Base-by-base conservation (phyloP, 129 eudicot genomes). In the Arctium lappa region DNA sequence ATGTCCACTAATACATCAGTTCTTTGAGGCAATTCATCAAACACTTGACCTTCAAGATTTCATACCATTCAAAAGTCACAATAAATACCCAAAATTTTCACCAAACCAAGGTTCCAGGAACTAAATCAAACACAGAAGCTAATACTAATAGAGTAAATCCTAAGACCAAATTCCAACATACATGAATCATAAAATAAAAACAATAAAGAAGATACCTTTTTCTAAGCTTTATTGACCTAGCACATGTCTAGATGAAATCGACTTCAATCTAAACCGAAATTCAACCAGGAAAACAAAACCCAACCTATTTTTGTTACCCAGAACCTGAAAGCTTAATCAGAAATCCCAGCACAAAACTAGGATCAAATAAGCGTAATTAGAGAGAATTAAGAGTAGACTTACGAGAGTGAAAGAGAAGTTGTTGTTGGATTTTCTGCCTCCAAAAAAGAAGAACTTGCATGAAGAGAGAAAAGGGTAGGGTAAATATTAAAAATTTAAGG, bases 1-100 rank as follows among this genome's bases (percentile, higher is more conserved):
- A 88, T 89, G 72, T 62, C 56, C 78, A 60, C 3, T 13, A 6
- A 60, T 1, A 60, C 2, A n/a, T 60, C 27, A 60, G 68, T 60
- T 60, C 68, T 16, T 60, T 60, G 29, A 60, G 68, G 68, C 68
- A 60, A 16, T 60, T 60, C 68, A 60, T 60, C 68, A 7, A 60
- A 60, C 68, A 60, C 68, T 60, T 60, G 2, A 5, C 68, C 29
- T 60, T 60, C 29, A 60, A 60, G 68, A 60, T 60, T n/a, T 60
- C 68, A 60, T n/a, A 60, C 29, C 30, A 56, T 56, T 16, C 29
- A 16, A 56, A n/a, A 16, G 16, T 56, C 66, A 18, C 29, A 56
- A 8, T 5, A n/a, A 16, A n/a, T 16, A 4, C 66, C 66, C 66
- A 56, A 56, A 53, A 0, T 16, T 50, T 50, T 3, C 5, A 13